Conservation (phyloP, 768 basidiomycete species). For the Psilocybe tampanensis region DNA sequence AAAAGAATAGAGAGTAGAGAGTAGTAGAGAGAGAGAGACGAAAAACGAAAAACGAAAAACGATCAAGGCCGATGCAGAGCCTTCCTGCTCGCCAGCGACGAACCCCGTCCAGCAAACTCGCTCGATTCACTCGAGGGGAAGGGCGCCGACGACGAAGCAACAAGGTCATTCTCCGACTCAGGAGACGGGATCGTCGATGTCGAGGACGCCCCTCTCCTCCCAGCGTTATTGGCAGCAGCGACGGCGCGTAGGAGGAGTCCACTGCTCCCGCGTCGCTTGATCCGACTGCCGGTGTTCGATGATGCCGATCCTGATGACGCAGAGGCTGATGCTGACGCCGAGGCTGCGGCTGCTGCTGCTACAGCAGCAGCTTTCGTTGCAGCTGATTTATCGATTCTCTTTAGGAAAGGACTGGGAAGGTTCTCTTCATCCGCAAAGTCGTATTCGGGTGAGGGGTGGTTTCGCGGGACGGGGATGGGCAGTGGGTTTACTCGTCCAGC, state of each 20-base stretch:
- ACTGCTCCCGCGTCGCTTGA: slow-evolving; percentile 50
- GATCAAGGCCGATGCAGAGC: neutral
- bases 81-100: slow-evolving; percentile 13
- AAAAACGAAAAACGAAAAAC: too few relatives aligned
- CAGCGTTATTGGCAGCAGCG: slow-evolving; percentile 58
- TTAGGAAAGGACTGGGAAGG: slow-evolving; percentile 82
- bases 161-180: neutral
- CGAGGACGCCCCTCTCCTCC: slow-evolving; percentile 25
- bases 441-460: slow-evolving; percentile 50
- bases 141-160: neutral
- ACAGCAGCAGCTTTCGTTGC: neutral
- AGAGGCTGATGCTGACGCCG: slow-evolving; percentile 4
- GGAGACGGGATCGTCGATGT: slow-evolving; percentile 2
- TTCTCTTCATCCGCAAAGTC: slow-evolving; percentile 82
- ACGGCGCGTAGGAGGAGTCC: slow-evolving; percentile 60
- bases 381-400: slow-evolving; percentile 47
- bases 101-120: neutral
- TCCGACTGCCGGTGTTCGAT: slow-evolving; percentile 1
- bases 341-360: neutral
- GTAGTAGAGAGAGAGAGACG: too few relatives aligned
- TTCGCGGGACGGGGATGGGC: slow-evolving; percentile 27
- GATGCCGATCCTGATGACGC: neutral
- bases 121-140: neutral
- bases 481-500: slow-evolving; percentile 17
- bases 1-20: too few relatives aligned